Evolutionary conservation across 2,329 filamentous ascomycete genomes (phyloP).

Genomic region (Epichloe baconii): DNA sequence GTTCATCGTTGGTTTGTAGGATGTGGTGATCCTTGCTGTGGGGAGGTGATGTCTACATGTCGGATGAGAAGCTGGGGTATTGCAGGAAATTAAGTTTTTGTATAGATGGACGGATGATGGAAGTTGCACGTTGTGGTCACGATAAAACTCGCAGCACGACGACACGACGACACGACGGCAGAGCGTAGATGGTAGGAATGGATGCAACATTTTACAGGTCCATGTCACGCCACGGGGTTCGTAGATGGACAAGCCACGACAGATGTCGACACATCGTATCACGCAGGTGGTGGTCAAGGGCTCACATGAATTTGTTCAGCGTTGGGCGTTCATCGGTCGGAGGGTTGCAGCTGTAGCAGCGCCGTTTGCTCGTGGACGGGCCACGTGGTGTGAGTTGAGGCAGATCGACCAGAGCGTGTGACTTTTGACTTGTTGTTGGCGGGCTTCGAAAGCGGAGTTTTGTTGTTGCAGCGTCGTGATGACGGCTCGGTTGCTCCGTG

Average conservation of each 20-base stretch:
- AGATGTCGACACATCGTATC: too few species aligned
- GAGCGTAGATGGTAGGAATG: too few species aligned
- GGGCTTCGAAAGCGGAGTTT: too few species aligned
- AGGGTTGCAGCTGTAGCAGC: not conserved
- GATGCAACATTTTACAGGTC: too few species aligned
- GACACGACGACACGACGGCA: too few species aligned
- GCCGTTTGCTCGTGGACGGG: not conserved
- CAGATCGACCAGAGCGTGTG: not conserved
- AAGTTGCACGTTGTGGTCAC: not conserved
- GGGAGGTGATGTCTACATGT: not conserved
- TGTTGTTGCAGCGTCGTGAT: too few species aligned
- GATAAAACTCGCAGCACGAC: too few species aligned
- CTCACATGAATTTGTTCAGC: not conserved
- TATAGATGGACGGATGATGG: not conserved
- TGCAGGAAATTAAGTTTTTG: too few species aligned
- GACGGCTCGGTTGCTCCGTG: too few species aligned
- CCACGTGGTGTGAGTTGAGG: not conserved
- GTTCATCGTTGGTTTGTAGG: too few species aligned
- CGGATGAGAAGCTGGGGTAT: not conserved
- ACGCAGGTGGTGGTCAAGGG: not conserved
- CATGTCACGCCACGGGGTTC: too few species aligned
- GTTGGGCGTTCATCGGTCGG: not conserved
- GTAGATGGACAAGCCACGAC: too few species aligned
- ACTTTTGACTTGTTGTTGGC: not conserved
- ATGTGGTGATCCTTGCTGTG: not conserved